Conservation (phyloP, 306 rosid genomes). For the Pueraria montana region DNA sequence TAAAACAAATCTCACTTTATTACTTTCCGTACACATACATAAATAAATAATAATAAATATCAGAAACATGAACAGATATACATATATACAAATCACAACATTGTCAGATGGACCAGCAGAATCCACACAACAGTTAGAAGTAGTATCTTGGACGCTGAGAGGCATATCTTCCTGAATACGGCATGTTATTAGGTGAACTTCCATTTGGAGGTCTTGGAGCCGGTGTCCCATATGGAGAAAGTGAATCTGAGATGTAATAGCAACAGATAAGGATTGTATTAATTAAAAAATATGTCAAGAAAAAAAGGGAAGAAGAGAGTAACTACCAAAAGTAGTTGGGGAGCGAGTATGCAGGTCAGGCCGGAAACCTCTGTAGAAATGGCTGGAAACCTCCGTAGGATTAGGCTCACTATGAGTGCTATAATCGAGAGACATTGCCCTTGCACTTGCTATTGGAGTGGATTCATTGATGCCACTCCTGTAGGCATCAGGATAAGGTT, state of each 20-base stretch:
- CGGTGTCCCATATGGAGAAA: constrained; percentile 47
- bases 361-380: constrained; percentile 18
- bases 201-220: constrained; percentile 47
- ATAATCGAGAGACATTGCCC: too few relatives aligned
- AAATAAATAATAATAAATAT: background rate
- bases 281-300: constrained; percentile 6
- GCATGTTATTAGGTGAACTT: constrained; percentile 42
- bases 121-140: constrained; percentile 24
- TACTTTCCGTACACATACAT: background rate
- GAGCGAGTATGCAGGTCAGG: background rate
- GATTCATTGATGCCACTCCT: background rate
- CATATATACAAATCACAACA: constrained; percentile 1
- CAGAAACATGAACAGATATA: background rate
- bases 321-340: constrained; percentile 45
- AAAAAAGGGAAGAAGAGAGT: background rate
- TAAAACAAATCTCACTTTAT: background rate
- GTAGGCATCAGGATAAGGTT: constrained; percentile 1
- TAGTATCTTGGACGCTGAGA: constrained; percentile 49
- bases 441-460: background rate
- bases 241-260: constrained; percentile 56
- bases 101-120: constrained; percentile 3
- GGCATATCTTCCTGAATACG: constrained; percentile 42
- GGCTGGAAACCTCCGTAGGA: background rate
- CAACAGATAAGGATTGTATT: constrained; percentile 32
- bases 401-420: constrained; percentile 30